Percentiles rank a stretch among this genome's conserved stretches.
Conservation (phyloP, 2,329 filamentous ascomycete species). For the Alternaria consortialis region DNA sequence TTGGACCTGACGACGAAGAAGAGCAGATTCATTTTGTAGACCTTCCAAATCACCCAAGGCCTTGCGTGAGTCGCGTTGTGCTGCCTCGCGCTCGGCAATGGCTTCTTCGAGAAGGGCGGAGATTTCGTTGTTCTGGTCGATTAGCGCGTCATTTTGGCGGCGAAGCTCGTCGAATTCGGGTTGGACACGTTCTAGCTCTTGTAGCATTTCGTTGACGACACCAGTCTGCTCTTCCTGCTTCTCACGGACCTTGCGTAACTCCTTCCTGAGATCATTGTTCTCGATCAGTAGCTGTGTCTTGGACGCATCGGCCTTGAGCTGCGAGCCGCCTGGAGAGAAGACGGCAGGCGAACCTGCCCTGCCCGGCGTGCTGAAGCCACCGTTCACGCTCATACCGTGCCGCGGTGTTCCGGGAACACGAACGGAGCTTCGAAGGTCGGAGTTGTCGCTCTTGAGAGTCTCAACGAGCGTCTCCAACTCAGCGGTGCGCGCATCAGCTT, state of each 20-base stretch:
- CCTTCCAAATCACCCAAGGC: slow-evolving; percentile 76
- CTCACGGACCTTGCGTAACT: slow-evolving; percentile 77
- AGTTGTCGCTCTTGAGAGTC: slow-evolving; percentile 65
- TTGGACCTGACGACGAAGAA: slow-evolving; percentile 84
- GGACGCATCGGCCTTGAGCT: slow-evolving; percentile 63
- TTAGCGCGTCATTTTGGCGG: slow-evolving; percentile 80
- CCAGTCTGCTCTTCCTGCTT: slow-evolving; percentile 77
- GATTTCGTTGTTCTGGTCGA: slow-evolving; percentile 78
- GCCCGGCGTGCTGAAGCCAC: slow-evolving; percentile 59
- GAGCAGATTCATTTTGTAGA: slow-evolving; percentile 71
- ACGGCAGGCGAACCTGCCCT: slow-evolving; percentile 61
- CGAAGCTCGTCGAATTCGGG: slow-evolving; percentile 89
- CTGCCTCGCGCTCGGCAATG: slow-evolving; percentile 79
- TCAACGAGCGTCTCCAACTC: slow-evolving; percentile 72
- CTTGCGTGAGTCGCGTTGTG: slow-evolving; percentile 80
- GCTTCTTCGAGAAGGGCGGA: slow-evolving; percentile 85
- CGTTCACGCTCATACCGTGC: slow-evolving; percentile 59
- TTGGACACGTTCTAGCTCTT: slow-evolving; percentile 82
- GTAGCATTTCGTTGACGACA: slow-evolving; percentile 85
- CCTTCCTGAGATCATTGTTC: slow-evolving; percentile 71
- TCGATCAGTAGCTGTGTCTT: slow-evolving; percentile 71
- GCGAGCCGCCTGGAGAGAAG: slow-evolving; percentile 64
- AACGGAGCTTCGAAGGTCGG: slow-evolving; percentile 50
- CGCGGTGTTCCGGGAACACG: slow-evolving; percentile 62
- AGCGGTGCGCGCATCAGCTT: slow-evolving; percentile 68